Base-by-base conservation (phyloP, 768 basidiomycete species). In the Cystofilobasidium ferigula region DNA sequence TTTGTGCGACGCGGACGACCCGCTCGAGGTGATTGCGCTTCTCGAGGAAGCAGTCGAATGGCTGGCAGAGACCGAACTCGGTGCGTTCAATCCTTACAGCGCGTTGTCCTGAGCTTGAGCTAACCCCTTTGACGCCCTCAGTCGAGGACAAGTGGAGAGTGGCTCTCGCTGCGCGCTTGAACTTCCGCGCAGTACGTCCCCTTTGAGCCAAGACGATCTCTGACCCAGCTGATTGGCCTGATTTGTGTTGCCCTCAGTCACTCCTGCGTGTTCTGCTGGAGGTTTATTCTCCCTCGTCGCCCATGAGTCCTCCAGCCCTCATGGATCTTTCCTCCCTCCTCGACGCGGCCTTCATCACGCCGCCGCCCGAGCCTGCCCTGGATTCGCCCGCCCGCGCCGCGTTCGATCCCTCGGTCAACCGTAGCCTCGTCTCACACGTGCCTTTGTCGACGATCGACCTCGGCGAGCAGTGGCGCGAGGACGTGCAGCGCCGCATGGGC, bases 31-130 rank as follows among this genome's bases (percentile, higher is more conserved):
- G 30, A 65, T 85, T 9, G 74, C 78, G 22, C 77, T 79, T 61
- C 74, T 91, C 20, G 84, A 87, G 45, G 79, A 81, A 16, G 86
- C 87, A 0, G 78, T 80, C 18, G 68, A 73, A 26, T 91, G 88
- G 86, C 72, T 90, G 6, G 20, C 2, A 26, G 60, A 30, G 26
- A 42, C 26, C 8, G 60, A 61, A 8, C 34, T 32, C 36, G 57
- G 36, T 32, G 10, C 34, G 54, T 58, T 36, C 3, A 8, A 8
- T 12, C 34, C 3, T 32, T 22, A 3, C 35, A 34, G 32, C 35
- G 5, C 22, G 10, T 28, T 20, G 9, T 51, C 48, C 10, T 28
- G 13, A 20, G 24, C 22, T 20, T 16, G 32, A 56, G 20, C 38
- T 16, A 28, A 54, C 45, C 45, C 34, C 40, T 4, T 26, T 14